Conservation (phyloP, 129 eudicot genomes). For the Centella asiatica region DNA sequence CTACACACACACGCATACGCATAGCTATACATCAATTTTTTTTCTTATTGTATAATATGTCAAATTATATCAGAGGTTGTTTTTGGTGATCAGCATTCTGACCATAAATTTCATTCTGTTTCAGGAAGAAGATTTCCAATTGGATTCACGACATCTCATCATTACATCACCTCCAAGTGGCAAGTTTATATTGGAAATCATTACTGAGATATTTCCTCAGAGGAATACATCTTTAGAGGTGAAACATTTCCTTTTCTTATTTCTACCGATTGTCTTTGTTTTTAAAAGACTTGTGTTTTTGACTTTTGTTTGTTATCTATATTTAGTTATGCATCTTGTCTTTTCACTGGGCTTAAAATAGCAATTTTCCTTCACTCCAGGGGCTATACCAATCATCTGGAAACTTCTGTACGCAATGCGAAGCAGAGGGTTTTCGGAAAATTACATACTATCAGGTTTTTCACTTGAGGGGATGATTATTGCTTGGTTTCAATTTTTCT, state of each 20-base stretch:
- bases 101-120: conserved; percentile 2
- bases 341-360: neutral
- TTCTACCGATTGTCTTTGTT: neutral
- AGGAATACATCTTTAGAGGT: conserved; percentile 93
- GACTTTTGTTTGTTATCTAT: no score
- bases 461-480: neutral
- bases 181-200: conserved; percentile 63
- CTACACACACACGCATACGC: no score
- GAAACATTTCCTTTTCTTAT: neutral
- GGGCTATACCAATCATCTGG: conserved; percentile 98
- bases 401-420: conserved; percentile 97
- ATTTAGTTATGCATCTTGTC: neutral
- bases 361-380: conserved; percentile 31
- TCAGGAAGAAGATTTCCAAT: conserved; percentile 58
- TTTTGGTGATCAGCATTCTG: neutral
- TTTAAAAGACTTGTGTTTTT: no score
- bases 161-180: conserved; percentile 64
- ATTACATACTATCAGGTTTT: conserved; percentile 88
- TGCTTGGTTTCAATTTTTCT: neutral
- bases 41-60: no score
- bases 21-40: no score
- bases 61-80: no score
- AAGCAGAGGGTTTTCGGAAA: conserved; percentile 96
- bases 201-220: conserved; percentile 64
- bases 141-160: conserved; percentile 62